Base-by-base conservation (phyloP, 495 filamentous ascomycete species). In the Hypoxylon lenormandii region DNA sequence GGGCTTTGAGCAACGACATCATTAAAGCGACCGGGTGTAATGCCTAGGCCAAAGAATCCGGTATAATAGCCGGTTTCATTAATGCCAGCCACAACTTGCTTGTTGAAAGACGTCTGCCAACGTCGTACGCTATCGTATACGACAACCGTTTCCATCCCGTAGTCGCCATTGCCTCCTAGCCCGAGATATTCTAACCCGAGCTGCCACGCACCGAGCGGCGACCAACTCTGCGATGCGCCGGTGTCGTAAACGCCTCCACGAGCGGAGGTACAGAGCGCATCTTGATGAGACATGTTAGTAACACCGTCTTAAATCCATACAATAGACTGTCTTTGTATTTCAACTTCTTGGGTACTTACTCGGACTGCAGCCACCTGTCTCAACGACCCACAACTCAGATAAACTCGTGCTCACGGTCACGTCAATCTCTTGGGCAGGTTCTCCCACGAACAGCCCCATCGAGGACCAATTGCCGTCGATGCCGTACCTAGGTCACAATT, bases 361-460 rank as follows among this genome's bases (percentile, higher is more conserved):
- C 48, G 74, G 61, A 49, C 64, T 69, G 64, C 88, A 89, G 51
- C 86, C 87, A 11, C 77, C 75, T 4, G 76, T 74, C 28, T 79
- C 78, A 37, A 89, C 79, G 4, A 86, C 82, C 86, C 86, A 89
- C 18, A 84, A 82, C 69, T 87, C 85, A 21, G 83, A 81, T 40
- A 86, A 73, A 11, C 80, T 81, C 2, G 87, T 90, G 61, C 83
- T 86, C 42, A 84, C 78, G 23, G 84, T 80, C 50, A 88, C 80
- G 60, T 87, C 84, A 4, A 89, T 74, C 49, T 84, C 80, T 74
- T 89, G 86, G 12, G 79, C 76, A 18, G 84, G 81, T n/a, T 81
- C 80, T 26, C 88, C 88, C 4, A 89, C 78, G 48, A 80, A 82
- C 53, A 90, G 77, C 10, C 79, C 77, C 53, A 88, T 79, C 46